A percentile compares a stretch with the other conserved stretches of the same genome.
Conservation (phyloP, 2,329 filamentous ascomycete species). For the Apiospora rasikravindrae region DNA sequence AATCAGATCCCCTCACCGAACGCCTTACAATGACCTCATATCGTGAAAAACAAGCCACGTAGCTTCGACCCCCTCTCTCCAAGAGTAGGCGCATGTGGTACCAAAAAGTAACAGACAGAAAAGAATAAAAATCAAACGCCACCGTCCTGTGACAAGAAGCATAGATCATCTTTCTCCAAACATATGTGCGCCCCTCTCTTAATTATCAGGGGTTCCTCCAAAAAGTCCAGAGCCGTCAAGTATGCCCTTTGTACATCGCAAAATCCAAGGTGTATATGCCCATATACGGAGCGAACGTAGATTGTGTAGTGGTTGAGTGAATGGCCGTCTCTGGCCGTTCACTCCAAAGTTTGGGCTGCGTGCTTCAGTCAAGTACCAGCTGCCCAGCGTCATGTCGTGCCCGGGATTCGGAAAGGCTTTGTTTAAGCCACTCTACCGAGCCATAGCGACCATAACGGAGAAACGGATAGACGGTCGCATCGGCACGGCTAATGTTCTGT, state of each 20-base stretch:
- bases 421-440: not conserved
- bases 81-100: not conserved
- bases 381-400: not conserved
- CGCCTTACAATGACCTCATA: conserved; percentile 10
- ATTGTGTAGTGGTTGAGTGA: not conserved
- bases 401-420: not conserved
- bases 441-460: not conserved
- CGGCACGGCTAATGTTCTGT: not conserved
- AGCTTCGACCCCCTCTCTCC: not conserved
- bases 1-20: not conserved
- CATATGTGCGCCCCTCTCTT: not conserved
- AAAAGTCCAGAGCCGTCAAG: not conserved
- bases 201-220: not conserved
- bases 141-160: not conserved
- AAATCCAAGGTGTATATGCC: not conserved
- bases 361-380: not conserved
- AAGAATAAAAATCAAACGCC: not conserved
- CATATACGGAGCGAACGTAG: conserved; percentile 8
- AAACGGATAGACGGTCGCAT: not conserved
- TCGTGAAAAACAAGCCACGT: not conserved
- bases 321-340: not conserved
- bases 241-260: conserved; percentile 4
- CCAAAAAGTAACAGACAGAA: not conserved
- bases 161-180: not conserved
- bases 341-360: not conserved